Evolutionary conservation across 2,329 filamentous ascomycete species (phyloP).

Genomic region (Botrytis pseudocinerea): DNA sequence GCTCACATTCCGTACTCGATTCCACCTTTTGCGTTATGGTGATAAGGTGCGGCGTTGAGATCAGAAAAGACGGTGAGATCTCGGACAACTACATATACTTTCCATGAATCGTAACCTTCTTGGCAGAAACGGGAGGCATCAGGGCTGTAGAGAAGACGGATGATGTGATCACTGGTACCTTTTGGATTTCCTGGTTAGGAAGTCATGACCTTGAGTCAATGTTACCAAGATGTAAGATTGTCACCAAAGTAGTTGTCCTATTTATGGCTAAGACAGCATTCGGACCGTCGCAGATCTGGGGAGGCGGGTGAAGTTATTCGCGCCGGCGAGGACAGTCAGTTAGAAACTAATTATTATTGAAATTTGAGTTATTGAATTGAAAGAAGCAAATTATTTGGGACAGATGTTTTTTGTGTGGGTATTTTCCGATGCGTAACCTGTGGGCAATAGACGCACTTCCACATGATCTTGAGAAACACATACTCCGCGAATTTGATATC

Average conservation of each 20-base stretch:
- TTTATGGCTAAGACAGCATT: not conserved
- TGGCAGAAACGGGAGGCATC: conserved; percentile 7
- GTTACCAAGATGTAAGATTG: not conserved
- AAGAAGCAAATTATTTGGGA: not conserved
- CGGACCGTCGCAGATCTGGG: not conserved
- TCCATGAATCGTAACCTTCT: not conserved
- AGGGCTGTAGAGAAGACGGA: not conserved
- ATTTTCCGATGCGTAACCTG: not conserved
- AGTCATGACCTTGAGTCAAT: not conserved
- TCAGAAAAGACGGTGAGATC: not conserved
- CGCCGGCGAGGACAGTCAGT: not conserved
- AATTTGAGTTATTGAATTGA: not conserved
- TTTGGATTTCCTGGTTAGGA: not conserved
- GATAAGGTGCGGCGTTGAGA: not conserved
- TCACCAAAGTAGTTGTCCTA: not conserved
- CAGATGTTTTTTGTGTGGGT: not conserved
- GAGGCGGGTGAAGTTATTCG: too few species aligned
- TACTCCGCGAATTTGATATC: not conserved
- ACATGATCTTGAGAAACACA: not conserved
- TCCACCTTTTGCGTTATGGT: not conserved
- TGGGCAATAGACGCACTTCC: not conserved
- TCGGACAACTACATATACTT: not conserved
- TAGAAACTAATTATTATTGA: not conserved
- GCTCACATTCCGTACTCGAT: not conserved
- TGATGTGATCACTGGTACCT: not conserved